These are phyloP conservation scores for Coemansia sp. DNA, from an alignment of 192 early-diverging fungal species.

Conservation along the genomic window DNA sequence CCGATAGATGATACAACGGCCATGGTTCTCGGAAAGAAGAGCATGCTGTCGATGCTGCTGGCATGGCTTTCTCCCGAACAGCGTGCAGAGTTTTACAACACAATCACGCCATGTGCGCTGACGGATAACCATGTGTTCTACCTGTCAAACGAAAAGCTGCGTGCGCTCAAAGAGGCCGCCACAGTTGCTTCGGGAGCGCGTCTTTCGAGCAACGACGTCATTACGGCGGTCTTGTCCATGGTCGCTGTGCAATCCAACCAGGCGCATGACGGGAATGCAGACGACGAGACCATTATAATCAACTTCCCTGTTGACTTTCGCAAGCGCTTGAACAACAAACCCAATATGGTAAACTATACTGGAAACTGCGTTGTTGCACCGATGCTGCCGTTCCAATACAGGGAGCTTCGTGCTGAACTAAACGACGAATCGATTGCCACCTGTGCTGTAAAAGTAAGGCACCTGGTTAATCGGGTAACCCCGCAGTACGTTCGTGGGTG, in stretches of 20 bases:
- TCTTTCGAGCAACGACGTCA: slow-evolving; percentile 22
- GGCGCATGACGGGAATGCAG: background rate
- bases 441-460: slow-evolving; percentile 4
- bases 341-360: slow-evolving; percentile 3
- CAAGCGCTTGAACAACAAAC: background rate
- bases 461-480: background rate
- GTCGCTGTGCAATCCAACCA: slow-evolving; percentile 4
- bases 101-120: background rate
- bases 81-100: slow-evolving; percentile 2
- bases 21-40: slow-evolving; percentile 1
- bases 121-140: slow-evolving; percentile 19
- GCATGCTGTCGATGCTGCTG: background rate
- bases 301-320: slow-evolving; percentile 18
- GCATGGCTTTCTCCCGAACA: slow-evolving; percentile 19
- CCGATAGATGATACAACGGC: slow-evolving; percentile 2
- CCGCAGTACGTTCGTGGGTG: slow-evolving; percentile 4
- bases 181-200: background rate
- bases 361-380: slow-evolving; percentile 6
- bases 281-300: slow-evolving; percentile 1
- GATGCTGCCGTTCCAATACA: background rate
- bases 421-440: slow-evolving; percentile 3
- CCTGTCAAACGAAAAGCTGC: background rate
- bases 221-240: slow-evolving; percentile 13
- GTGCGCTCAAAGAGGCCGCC: background rate
- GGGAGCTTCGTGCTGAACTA: background rate